Evolutionary conservation across 257 asterid genomes (phyloP).

Genomic region (Capsicum pubescens): DNA sequence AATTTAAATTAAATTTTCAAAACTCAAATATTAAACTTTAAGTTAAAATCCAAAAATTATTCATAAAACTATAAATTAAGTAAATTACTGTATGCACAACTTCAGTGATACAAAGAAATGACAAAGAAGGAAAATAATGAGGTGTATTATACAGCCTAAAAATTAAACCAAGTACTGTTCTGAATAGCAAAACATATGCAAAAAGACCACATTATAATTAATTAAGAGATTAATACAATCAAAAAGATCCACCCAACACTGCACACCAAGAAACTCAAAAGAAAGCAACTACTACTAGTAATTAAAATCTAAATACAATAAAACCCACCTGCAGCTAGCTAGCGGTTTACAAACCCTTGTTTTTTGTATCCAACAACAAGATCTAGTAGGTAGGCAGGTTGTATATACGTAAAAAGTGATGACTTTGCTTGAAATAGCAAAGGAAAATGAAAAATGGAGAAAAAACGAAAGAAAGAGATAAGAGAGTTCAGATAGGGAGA

Average conservation of each 20-base stretch:
- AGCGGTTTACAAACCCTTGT: neutral
- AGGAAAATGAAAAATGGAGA: neutral
- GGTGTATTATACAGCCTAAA: no score
- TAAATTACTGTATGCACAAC: no score
- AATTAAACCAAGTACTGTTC: no score
- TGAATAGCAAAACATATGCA: neutral
- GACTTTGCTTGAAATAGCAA: slow-evolving; percentile 35
- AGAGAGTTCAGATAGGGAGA: no score
- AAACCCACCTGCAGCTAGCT: neutral
- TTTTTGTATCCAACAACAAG: neutral
- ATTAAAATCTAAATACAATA: neutral
- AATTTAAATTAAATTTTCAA: no score
- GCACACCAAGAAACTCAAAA: neutral
- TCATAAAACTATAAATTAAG: no score
- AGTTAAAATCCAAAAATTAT: no score
- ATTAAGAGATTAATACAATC: neutral
- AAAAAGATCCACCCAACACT: neutral
- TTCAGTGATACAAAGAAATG: no score
- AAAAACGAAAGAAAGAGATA: no score
- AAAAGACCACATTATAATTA: neutral
- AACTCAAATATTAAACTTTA: no score
- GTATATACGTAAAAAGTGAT: neutral
- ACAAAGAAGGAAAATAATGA: no score
- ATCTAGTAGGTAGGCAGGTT: neutral
- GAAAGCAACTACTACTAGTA: no score